Conservation (phyloP, 108 stramenopile genomes). For the Fragilaria crotonensis region DNA sequence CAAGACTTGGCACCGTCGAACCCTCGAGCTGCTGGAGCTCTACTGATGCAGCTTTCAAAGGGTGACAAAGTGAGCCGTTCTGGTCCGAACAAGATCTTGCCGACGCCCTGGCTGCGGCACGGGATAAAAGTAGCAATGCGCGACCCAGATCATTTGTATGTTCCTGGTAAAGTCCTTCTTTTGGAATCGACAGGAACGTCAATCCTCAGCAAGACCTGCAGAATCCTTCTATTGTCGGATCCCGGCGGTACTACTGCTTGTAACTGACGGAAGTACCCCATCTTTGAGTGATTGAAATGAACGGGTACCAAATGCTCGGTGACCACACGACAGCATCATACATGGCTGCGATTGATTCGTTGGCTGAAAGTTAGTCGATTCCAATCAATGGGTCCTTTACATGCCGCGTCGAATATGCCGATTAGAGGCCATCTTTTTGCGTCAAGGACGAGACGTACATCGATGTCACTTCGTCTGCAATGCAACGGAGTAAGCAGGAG, state of each 20-base stretch:
- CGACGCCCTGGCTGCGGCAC: slow-evolving; percentile 28
- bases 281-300: slow-evolving; percentile 49
- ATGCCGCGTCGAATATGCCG: too few relatives aligned
- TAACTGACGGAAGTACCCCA: slow-evolving; percentile 45
- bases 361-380: too few relatives aligned
- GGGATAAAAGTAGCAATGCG: slow-evolving; percentile 35
- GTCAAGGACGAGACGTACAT: too few relatives aligned
- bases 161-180: slow-evolving; percentile 46
- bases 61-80: slow-evolving; percentile 33
- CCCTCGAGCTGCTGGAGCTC: slow-evolving; percentile 25
- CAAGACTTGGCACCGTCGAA: slow-evolving; percentile 32
- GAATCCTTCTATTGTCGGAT: background rate
- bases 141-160: slow-evolving; percentile 52
- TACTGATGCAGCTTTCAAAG: slow-evolving; percentile 38
- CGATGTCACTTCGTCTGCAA: too few relatives aligned
- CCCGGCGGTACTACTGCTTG: slow-evolving; percentile 13
- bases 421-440: too few relatives aligned
- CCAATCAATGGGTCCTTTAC: too few relatives aligned
- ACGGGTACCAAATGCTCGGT: slow-evolving; percentile 43
- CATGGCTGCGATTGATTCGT: background rate
- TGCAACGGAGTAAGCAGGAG: too few relatives aligned
- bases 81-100: slow-evolving; percentile 31
- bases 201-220: background rate
- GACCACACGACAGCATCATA: slow-evolving; percentile 64
- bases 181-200: slow-evolving; percentile 6